Conservation (phyloP, 2,329 filamentous ascomycete species). For the Dryadomyces quercivorus region DNA sequence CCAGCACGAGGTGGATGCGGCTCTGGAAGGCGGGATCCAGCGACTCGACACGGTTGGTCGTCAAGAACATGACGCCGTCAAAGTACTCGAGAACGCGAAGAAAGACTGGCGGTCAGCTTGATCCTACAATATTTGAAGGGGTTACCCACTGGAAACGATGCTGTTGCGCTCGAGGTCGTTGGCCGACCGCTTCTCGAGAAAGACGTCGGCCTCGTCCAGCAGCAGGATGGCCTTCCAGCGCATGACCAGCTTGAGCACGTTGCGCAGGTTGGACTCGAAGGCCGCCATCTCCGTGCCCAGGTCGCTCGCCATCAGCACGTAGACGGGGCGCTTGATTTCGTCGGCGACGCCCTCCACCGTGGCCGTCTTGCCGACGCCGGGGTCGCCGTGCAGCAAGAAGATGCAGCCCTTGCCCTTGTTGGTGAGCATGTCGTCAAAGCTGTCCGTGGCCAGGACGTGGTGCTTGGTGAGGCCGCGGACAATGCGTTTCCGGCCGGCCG, state of each 20-base stretch:
- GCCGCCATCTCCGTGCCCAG: slow-evolving; percentile 53
- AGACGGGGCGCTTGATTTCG: slow-evolving; percentile 34
- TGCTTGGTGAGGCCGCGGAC: slow-evolving; percentile 18
- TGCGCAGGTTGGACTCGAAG: slow-evolving; percentile 53
- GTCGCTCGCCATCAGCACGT: slow-evolving; percentile 50
- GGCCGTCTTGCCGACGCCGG: slow-evolving; percentile 37
- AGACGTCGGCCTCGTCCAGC: slow-evolving; percentile 53
- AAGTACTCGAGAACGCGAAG: slow-evolving; percentile 34
- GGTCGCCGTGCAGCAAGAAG: slow-evolving; percentile 33
- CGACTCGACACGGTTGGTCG: slow-evolving; percentile 31
- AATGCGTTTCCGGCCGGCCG: slow-evolving; percentile 16
- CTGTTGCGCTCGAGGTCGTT: slow-evolving; percentile 27
- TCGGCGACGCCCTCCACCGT: slow-evolving; percentile 39
- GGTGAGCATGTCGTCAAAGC: slow-evolving; percentile 12
- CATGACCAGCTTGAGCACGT: slow-evolving; percentile 61
- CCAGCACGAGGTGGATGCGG: slow-evolving; percentile 34
- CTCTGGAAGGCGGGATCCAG: slow-evolving; percentile 35
- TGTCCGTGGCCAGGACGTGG: slow-evolving; percentile 17
- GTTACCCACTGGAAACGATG: slow-evolving; percentile 19
- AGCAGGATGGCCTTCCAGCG: slow-evolving; percentile 61
- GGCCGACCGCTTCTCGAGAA: slow-evolving; percentile 11
- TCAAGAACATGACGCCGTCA: slow-evolving; percentile 35
- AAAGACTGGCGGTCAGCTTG: slow-evolving; percentile 13
- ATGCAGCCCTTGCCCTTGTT: slow-evolving; percentile 19
- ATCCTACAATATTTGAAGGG: too few relatives aligned